phyloP scores from a whole-genome alignment of 106 monocot species.

The Dendrobium nobile region DNA sequence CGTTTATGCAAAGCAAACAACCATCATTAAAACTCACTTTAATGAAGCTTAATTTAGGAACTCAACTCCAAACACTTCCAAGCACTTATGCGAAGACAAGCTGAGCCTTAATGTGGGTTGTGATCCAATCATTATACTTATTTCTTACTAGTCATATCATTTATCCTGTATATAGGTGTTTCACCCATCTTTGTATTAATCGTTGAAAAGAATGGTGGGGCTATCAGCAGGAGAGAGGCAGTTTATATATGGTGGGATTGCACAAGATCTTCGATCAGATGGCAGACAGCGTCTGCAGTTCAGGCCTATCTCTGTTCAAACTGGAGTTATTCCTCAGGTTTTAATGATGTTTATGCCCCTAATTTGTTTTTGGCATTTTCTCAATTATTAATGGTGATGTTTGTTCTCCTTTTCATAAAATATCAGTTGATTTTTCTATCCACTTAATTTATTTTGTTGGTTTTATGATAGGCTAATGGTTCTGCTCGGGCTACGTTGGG shows the following conservation, averaged over 20 bases:
- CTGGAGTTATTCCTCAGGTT: constrained; percentile 95
- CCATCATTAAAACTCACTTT: too few relatives aligned
- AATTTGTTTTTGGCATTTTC: neutral
- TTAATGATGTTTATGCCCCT: neutral
- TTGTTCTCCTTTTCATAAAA: neutral
- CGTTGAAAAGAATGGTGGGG: constrained; percentile 40
- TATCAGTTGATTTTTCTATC: neutral
- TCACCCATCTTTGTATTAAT: neutral
- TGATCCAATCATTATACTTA: neutral
- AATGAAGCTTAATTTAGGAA: too few relatives aligned
- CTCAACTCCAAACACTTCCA: too few relatives aligned
- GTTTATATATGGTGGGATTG: constrained; percentile 74
- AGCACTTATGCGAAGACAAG: too few relatives aligned
- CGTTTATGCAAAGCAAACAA: too few relatives aligned
- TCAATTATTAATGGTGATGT: neutral
- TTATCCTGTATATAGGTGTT: neutral
- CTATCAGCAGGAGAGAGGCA: constrained; percentile 71
- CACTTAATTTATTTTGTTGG: neutral
- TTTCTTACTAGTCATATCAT: neutral
- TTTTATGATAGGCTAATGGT: constrained; percentile 58
- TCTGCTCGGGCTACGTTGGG: constrained; percentile 79
- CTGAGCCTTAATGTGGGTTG: too few relatives aligned
- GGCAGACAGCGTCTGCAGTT: constrained; percentile 58
- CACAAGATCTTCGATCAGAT: constrained; percentile 62
- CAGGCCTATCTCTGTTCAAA: constrained; percentile 57